Evolutionary conservation across 2,329 filamentous ascomycete genomes (phyloP).

Genomic region (Sarocladiaceae sp.): DNA sequence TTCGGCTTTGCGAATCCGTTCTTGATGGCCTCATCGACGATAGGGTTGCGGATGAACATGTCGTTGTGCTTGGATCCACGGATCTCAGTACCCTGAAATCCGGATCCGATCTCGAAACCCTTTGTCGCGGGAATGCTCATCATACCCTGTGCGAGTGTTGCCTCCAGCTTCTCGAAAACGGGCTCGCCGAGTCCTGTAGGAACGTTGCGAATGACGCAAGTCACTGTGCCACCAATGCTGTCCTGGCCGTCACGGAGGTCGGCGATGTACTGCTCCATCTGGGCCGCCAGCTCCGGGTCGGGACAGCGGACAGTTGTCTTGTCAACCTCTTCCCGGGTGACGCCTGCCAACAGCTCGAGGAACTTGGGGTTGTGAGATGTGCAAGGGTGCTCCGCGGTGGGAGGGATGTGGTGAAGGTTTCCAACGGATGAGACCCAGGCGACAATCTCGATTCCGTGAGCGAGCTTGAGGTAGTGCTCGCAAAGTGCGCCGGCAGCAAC

Average conservation of each 20-base stretch:
- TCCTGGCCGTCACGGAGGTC: constrained; percentile 74
- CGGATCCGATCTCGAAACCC: constrained; percentile 92
- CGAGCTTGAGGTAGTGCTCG: constrained; percentile 81
- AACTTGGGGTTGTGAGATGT: constrained; percentile 5
- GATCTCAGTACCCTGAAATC: constrained; percentile 82
- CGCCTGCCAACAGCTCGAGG: constrained; percentile 45
- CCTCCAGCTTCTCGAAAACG: constrained; percentile 93
- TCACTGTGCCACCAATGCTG: constrained; percentile 92
- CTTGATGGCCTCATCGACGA: constrained; percentile 36
- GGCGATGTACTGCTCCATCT: constrained; percentile 78
- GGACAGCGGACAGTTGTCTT: constrained; percentile 84
- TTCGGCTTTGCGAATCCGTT: constrained; percentile 49
- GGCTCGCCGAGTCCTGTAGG: constrained; percentile 89
- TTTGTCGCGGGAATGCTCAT: constrained; percentile 92
- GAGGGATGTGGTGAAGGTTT: constrained; percentile 31
- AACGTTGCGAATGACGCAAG: constrained; percentile 83
- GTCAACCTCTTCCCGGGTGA: constrained; percentile 77
- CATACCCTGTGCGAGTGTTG: constrained; percentile 88
- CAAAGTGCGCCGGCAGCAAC: constrained; percentile 90
- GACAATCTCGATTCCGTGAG: constrained; percentile 85
- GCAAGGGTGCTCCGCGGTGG: not conserved
- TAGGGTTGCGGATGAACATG: constrained; percentile 30
- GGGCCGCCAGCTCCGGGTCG: constrained; percentile 54
- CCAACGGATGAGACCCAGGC: constrained; percentile 88
- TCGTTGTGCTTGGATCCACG: constrained; percentile 92